Evolutionary conservation across 164 flowering plant genomes (phyloP).

Genomic region (Aristolochia californica): DNA sequence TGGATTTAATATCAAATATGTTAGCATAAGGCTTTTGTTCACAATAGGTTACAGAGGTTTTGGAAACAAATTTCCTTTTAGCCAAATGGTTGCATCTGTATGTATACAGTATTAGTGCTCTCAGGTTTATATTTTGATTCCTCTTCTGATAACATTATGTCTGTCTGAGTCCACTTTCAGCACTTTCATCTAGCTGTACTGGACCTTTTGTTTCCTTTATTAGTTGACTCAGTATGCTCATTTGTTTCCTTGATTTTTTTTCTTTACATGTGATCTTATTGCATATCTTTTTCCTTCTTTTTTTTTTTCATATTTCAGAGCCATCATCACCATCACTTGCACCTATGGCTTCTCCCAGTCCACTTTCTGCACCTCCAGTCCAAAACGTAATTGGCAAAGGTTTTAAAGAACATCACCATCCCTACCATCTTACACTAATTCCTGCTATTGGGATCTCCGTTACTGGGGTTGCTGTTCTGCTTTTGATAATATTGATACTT

Average conservation of each 20-base stretch:
- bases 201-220: no score
- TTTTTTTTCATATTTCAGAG: constrained; percentile 24
- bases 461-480: constrained; percentile 44
- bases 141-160: no score
- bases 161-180: no score
- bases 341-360: constrained; percentile 55
- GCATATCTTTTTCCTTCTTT: constrained; percentile 5
- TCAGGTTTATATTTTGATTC: neutral
- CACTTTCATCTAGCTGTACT: no score
- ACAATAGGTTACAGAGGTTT: no score
- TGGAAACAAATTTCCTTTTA: no score
- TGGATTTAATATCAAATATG: no score
- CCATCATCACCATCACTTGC: constrained; percentile 27
- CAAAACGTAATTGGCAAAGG: constrained; percentile 23
- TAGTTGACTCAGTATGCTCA: no score
- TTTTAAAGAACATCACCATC: constrained; percentile 27
- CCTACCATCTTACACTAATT: constrained; percentile 49
- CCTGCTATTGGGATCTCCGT: constrained; percentile 63
- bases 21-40: no score
- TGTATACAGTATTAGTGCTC: neutral
- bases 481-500: constrained; percentile 51
- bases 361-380: constrained; percentile 43
- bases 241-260: no score
- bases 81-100: neutral
- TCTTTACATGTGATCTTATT: neutral